A percentile compares a stretch with the other conserved stretches of the same genome.
Conservation (phyloP, 306 rosid species). For the Vigna hirtella region DNA sequence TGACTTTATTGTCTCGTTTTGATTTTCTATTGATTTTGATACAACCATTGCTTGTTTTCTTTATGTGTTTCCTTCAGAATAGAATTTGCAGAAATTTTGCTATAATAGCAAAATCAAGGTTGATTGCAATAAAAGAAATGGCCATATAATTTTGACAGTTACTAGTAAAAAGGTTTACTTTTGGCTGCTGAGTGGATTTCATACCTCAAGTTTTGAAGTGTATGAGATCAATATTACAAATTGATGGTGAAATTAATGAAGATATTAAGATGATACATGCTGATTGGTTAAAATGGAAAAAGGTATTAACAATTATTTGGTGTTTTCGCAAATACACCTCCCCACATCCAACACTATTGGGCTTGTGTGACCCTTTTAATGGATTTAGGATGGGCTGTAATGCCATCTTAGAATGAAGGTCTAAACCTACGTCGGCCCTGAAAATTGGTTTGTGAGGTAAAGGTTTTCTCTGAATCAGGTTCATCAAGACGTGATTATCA, state of each 20-base stretch:
- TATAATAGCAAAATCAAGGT: neutral
- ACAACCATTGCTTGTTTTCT: neutral
- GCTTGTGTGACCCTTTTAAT: too few relatives aligned
- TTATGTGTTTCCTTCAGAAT: neutral
- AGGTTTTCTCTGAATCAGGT: too few relatives aligned
- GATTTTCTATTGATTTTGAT: neutral
- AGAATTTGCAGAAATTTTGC: neutral
- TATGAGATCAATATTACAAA: neutral
- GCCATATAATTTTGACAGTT: neutral
- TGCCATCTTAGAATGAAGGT: too few relatives aligned
- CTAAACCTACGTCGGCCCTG: too few relatives aligned
- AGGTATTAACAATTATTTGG: neutral
- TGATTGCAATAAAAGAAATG: neutral
- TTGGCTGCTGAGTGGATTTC: neutral
- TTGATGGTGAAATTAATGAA: neutral
- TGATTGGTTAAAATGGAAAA: neutral
- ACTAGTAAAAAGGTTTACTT: neutral
- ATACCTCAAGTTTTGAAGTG: neutral
- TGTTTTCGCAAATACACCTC: too few relatives aligned
- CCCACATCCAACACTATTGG: too few relatives aligned
- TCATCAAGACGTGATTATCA: too few relatives aligned
- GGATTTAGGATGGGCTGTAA: too few relatives aligned
- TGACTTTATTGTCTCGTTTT: conserved; percentile 9
- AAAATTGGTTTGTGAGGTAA: too few relatives aligned
- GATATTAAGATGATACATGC: neutral